Conservation (phyloP, 495 filamentous ascomycete genomes). For the Apiosordaria backusii region DNA sequence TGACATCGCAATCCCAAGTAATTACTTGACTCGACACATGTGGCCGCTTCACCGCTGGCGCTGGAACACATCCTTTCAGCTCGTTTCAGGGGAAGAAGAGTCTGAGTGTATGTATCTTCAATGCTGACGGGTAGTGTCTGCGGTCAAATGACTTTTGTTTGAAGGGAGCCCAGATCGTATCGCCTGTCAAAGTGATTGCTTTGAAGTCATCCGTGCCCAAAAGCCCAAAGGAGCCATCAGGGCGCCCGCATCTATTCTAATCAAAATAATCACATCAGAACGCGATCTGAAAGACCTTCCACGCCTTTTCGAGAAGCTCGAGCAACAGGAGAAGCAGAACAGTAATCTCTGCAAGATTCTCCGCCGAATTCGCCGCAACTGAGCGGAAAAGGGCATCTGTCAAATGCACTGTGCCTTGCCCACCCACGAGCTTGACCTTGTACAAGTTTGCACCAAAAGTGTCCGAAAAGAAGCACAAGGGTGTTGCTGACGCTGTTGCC, state of each 20-base stretch:
- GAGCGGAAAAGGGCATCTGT: constrained; percentile 38
- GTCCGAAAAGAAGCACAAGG: constrained; percentile 32
- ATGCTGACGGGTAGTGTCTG: not conserved
- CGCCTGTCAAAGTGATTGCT: not conserved
- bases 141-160: not conserved
- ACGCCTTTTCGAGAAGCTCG: constrained; percentile 35
- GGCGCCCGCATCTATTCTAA: not conserved
- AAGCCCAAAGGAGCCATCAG: not conserved
- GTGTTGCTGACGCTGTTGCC: constrained; percentile 7
- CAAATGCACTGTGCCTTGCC: constrained; percentile 34
- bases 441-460: constrained; percentile 35
- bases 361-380: constrained; percentile 29
- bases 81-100: not conserved
- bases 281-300: constrained; percentile 22
- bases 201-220: not conserved
- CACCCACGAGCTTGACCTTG: constrained; percentile 32
- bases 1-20: constrained; percentile 33
- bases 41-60: constrained; percentile 28
- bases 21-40: constrained; percentile 51
- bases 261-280: not conserved
- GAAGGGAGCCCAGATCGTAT: not conserved
- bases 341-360: constrained; percentile 19
- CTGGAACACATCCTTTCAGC: not conserved
- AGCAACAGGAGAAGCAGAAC: not conserved
- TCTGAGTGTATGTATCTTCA: not conserved